Evolutionary conservation across 257 asterid genomes (phyloP), one percentile per base, ranked within the genome.

Genomic region (Leonotis leonurus): DNA sequence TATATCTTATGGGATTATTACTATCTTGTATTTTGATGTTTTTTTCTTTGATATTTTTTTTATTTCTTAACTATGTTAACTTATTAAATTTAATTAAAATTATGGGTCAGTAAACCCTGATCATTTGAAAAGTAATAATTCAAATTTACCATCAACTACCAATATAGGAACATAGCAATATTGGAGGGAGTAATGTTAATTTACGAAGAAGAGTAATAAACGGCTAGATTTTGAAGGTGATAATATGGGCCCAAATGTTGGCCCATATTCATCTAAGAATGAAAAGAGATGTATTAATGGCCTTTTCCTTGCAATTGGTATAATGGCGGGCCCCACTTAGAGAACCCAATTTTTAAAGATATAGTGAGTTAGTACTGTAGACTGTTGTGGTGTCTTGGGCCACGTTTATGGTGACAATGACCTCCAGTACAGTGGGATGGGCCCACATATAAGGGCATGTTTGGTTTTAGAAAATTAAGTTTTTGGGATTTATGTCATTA

Each of bases 171-270:
- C n/a, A n/a, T n/a, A n/a, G n/a, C n/a, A n/a, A n/a, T n/a, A n/a
- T n/a, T n/a, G n/a, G n/a, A n/a, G n/a, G n/a, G n/a, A n/a, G n/a
- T n/a, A n/a, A n/a, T n/a, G n/a, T n/a, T n/a, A n/a, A n/a, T n/a
- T n/a, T n/a, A n/a, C n/a, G n/a, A n/a, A n/a, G n/a, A n/a, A n/a
- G n/a, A n/a, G n/a, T n/a, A n/a, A n/a, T n/a, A n/a, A n/a, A n/a
- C n/a, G n/a, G n/a, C n/a, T 25, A 21, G 58, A 51, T 20, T 43
- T 49, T 21, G 49, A 50, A 30, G 49, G 11, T 32, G 53, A 45
- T 41, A 22, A 62, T 48, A 70, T 63, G 75, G 70, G 49, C 66
- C 75, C 65, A 2, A 43, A 44, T 70, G 70, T 63, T 40, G 75
- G 70, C 70, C 75, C 75, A 56, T 18, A 45, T 62, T 13, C 2